Evolutionary conservation across 768 basidiomycete genomes (phyloP), one percentile per base, ranked within the genome.

Genomic region (Naematelia encephala): DNA sequence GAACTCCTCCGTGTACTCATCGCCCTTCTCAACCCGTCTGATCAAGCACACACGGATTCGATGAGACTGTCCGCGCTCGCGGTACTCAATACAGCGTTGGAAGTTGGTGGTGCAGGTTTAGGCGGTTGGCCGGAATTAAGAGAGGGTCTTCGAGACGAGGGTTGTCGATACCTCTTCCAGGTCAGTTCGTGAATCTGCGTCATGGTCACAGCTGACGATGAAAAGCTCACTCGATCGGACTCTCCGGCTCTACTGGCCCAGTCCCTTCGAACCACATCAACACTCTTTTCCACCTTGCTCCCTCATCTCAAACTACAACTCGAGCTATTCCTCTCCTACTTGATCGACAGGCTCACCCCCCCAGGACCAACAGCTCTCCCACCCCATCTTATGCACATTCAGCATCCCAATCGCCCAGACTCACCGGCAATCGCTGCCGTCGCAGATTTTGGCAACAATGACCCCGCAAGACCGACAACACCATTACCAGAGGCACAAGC

Each of bases 121-220:
- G 84, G 86, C 23, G 80, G 83, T 25, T 97, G 88, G 76, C 85
- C 88, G 5, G 90, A 89, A 5, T 80, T 98, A 29, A 80, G 85
- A 51, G 80, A 82, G 25, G 85, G 97, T 56, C 81, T 97, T 29
- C 79, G 89, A 13, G 94, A 99, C 72, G 82, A 87, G 49, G 92
- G 90, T 0, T 98, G 94, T 82, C 93, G 94, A 79, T 92, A 88
- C 72, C 84, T 99, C 28, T 97, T 99, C 82, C 93, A 96, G 64
- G 76, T 77, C 11, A 47, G 72, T 22, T 54, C 0, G 2, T 22
- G 22, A 21, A 30, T 3, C 42, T 23, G 2, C 2, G 42, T 44
- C 4, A 14, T 3, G 28, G 26, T 5, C 4, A 5, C n/a, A 25
- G 56, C 56, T 63, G 39, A 60, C 50, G 22, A 8, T 11, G 5